These are phyloP conservation scores for Plasmodium gonderi DNA, from an alignment of 169 alveolate species.

Conservation along the genomic window DNA sequence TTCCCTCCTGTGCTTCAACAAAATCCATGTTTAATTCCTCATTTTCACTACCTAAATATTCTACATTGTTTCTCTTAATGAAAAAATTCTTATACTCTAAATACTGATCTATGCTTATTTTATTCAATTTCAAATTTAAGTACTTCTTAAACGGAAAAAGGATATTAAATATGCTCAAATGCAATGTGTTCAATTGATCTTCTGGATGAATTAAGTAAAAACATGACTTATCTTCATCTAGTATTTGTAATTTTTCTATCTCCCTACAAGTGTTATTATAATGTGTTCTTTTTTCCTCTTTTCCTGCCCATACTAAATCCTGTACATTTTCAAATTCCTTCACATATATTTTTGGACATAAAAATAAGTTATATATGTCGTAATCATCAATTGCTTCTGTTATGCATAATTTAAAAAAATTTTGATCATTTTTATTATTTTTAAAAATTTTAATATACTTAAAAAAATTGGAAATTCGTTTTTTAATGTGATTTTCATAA, in stretches of 20 bases:
- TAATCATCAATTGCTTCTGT: constrained; percentile 28
- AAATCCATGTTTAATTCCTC: background rate
- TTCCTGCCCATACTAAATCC: constrained; percentile 7
- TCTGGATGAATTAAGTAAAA: constrained; percentile 63
- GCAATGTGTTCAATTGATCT: constrained; percentile 15
- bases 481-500: constrained; percentile 75
- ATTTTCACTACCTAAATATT: background rate
- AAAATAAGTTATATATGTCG: constrained; percentile 56
- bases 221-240: constrained; percentile 41
- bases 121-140: constrained; percentile 38
- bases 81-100: constrained; percentile 1
- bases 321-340: constrained; percentile 2
- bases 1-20: background rate
- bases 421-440: background rate
- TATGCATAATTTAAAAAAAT: constrained; percentile 26
- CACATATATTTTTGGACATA: constrained; percentile 63
- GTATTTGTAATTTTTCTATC: background rate
- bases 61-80: background rate
- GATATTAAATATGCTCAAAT: constrained; percentile 55
- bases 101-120: constrained; percentile 3
- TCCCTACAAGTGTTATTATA: constrained; percentile 6
- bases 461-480: constrained; percentile 49
- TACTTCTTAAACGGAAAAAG: constrained; percentile 61
- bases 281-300: background rate
- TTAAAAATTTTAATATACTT: constrained; percentile 19